A percentile compares a stretch with the other conserved stretches of the same genome.
Evolutionary conservation across 495 filamentous ascomycete genomes (phyloP).

Genomic region (Elaphomyces granulatus): DNA sequence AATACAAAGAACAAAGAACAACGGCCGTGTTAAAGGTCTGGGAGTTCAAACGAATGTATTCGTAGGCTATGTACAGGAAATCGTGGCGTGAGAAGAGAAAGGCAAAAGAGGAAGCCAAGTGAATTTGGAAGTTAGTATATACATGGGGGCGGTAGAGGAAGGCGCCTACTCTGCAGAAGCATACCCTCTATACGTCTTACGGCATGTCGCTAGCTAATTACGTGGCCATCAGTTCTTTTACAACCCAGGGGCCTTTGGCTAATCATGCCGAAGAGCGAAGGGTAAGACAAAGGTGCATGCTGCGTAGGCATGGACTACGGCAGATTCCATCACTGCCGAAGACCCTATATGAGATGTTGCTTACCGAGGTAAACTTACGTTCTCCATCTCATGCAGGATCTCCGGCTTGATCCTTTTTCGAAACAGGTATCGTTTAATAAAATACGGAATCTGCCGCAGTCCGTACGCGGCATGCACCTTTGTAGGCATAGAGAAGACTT

Average conservation of each 20-base stretch:
- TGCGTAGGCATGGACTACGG: slow-evolving; percentile 26
- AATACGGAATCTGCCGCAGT: slow-evolving; percentile 31
- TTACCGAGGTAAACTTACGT: no score
- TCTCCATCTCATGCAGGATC: slow-evolving; percentile 27
- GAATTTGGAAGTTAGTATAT: no score
- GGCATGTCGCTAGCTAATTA: slow-evolving; percentile 55
- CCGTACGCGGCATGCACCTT: slow-evolving; percentile 32
- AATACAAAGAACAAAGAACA: no score
- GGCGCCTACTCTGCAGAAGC: slow-evolving; percentile 73
- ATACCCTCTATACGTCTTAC: slow-evolving; percentile 55
- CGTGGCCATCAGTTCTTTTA: slow-evolving; percentile 43
- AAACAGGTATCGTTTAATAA: slow-evolving; percentile 34
- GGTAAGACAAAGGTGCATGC: slow-evolving; percentile 32
- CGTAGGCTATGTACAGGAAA: no score
- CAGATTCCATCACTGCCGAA: slow-evolving; percentile 34
- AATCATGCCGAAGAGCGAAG: slow-evolving; percentile 40
- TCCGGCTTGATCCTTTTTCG: slow-evolving; percentile 20
- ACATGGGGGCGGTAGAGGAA: no score
- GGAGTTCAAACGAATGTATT: no score
- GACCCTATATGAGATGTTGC: slow-evolving; percentile 26
- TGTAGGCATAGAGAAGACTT: slow-evolving; percentile 38
- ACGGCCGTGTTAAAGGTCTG: no score
- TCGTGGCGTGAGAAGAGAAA: no score
- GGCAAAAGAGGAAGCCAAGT: no score
- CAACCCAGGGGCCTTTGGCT: slow-evolving; percentile 35